Conservation (phyloP, 345 rosid species). For the Hevea brasiliensis region DNA sequence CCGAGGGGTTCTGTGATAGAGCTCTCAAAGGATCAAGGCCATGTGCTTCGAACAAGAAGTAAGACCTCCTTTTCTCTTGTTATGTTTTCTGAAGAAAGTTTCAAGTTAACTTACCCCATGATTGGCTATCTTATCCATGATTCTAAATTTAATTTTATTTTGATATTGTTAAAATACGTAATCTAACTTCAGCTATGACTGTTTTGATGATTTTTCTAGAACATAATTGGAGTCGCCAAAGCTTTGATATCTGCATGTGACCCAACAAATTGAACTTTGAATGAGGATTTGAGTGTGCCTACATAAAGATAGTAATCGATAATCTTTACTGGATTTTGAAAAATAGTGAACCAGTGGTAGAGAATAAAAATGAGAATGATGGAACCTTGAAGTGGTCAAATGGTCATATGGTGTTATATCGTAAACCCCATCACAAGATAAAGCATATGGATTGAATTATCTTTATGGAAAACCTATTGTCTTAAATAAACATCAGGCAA, state of each 20-base stretch:
- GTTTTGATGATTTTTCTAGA: neutral
- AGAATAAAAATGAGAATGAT: too few relatives aligned
- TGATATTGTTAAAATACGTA: neutral
- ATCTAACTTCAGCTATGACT: neutral
- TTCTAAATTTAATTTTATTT: neutral
- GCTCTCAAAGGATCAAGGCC: conserved; percentile 63
- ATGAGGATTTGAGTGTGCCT: too few relatives aligned
- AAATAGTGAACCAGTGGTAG: too few relatives aligned
- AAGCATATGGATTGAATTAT: too few relatives aligned
- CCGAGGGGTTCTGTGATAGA: conserved; percentile 76
- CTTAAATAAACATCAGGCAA: too few relatives aligned
- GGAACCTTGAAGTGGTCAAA: too few relatives aligned
- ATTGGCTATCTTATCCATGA: neutral
- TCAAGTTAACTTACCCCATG: neutral
- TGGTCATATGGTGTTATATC: too few relatives aligned
- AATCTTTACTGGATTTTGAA: too few relatives aligned
- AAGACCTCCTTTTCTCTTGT: conserved; percentile 24
- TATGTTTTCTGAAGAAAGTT: neutral
- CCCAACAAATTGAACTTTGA: neutral
- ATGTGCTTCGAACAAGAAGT: conserved; percentile 67
- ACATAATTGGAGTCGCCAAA: neutral
- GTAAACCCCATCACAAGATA: too few relatives aligned
- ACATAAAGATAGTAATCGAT: too few relatives aligned
- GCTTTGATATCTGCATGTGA: too few relatives aligned
- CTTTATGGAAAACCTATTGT: too few relatives aligned